phyloP scores from a whole-genome alignment of 2,329 filamentous ascomycete genomes.

The Incumbomyces delicatus region DNA sequence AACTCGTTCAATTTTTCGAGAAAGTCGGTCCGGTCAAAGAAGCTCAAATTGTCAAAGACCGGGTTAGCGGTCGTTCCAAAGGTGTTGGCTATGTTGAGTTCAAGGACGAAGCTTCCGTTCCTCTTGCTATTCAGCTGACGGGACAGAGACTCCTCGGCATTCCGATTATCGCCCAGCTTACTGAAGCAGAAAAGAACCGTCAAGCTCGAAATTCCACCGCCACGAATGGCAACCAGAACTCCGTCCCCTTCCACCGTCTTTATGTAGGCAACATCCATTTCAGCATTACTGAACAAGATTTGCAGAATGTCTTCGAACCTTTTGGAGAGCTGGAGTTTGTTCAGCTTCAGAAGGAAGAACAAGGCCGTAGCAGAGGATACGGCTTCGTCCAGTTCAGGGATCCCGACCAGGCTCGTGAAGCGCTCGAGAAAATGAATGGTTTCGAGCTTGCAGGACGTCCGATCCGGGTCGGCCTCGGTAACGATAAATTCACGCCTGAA shows the following conservation, averaged over 20 bases:
- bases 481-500: constrained; percentile 99
- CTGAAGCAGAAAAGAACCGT: constrained; percentile 98
- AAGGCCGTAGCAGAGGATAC: constrained; percentile 82
- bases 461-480: constrained; percentile 96
- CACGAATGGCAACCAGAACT: constrained; percentile 60
- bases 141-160: constrained; percentile 98
- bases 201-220: constrained; percentile 77
- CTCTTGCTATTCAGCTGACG: constrained; percentile 90
- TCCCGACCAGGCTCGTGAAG: constrained; percentile 82
- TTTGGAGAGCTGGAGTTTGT: constrained; percentile 98
- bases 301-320: constrained; percentile 92
- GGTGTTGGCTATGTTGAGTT: constrained; percentile 99
- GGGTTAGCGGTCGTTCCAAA: constrained; percentile 93
- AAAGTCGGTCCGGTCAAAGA: constrained; percentile 91
- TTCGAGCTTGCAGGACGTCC: constrained; percentile 96
- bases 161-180: constrained; percentile 94
- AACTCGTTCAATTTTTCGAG: constrained; percentile 91
- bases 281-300: constrained; percentile 91
- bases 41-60: constrained; percentile 96
- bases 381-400: constrained; percentile 98
- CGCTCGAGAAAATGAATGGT: constrained; percentile 97
- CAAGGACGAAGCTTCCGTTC: constrained; percentile 87
- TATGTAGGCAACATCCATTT: constrained; percentile 99
- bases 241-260: constrained; percentile 90
- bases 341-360: constrained; percentile 92